These are phyloP conservation scores for Oryza brachyantha DNA, from an alignment of 176 grass and related monocot species.

Conservation along the genomic window DNA sequence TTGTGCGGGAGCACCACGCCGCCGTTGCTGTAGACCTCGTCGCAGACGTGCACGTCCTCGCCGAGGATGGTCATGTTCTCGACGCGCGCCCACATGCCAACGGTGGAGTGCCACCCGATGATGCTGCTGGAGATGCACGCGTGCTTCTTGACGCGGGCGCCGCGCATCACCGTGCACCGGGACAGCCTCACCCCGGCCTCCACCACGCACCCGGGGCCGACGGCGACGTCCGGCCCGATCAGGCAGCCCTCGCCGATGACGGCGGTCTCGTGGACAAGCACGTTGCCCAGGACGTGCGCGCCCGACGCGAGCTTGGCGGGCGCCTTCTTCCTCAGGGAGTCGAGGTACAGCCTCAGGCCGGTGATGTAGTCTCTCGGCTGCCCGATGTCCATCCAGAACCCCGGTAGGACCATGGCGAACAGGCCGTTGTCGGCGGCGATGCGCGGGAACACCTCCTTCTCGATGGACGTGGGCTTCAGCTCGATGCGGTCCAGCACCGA, in stretches of 20 bases:
- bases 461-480: conserved; percentile 83
- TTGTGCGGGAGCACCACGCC: conserved; percentile 92
- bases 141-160: conserved; percentile 80
- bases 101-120: conserved; percentile 81
- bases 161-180: conserved; percentile 77
- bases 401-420: conserved; percentile 71
- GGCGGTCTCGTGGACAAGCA: conserved; percentile 71
- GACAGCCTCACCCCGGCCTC: conserved; percentile 82
- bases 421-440: conserved; percentile 59
- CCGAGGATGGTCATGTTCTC: conserved; percentile 98
- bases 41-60: conserved; percentile 85
- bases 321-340: conserved; percentile 67
- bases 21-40: conserved; percentile 92
- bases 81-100: conserved; percentile 82
- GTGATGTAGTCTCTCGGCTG: conserved; percentile 92
- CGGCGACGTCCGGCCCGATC: conserved; percentile 78
- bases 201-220: conserved; percentile 70
- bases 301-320: conserved; percentile 50
- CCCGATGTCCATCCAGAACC: conserved; percentile 96
- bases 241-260: conserved; percentile 75
- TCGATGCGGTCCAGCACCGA: conserved; percentile 69
- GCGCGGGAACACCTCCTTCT: conserved; percentile 84
- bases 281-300: conserved; percentile 71
- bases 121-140: conserved; percentile 83
- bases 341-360: conserved; percentile 74